Evolutionary conservation across 352 stramenopile species (phyloP).

Genomic region (Phytopythium helicoides): DNA sequence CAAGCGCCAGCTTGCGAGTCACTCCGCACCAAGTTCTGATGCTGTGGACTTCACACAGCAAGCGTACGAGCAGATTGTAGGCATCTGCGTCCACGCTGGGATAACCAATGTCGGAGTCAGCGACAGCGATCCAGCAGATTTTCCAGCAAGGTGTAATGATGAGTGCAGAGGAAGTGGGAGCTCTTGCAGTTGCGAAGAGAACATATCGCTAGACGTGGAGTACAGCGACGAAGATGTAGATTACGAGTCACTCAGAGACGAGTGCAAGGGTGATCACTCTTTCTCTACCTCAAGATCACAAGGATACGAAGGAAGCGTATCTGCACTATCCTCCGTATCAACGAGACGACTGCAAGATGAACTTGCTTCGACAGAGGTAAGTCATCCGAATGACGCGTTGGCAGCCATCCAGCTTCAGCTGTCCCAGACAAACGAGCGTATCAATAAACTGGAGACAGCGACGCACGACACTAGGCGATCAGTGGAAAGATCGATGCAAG

Average conservation of each 20-base stretch:
- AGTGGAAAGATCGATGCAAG: slow-evolving; percentile 33
- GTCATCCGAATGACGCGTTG: slow-evolving; percentile 19
- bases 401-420: slow-evolving; percentile 29
- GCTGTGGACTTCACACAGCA: not conserved
- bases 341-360: too few species aligned
- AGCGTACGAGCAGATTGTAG: not conserved
- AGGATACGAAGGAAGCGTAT: too few species aligned
- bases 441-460: slow-evolving; percentile 19
- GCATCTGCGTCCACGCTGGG: not conserved
- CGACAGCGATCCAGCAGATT: not conserved
- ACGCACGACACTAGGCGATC: slow-evolving; percentile 19
- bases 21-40: too few species aligned
- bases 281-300: too few species aligned
- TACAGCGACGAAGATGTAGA: too few species aligned
- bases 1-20: not conserved
- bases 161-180: too few species aligned
- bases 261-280: too few species aligned
- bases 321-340: too few species aligned
- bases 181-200: not conserved
- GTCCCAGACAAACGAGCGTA: slow-evolving; percentile 13
- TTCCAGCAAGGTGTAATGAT: too few species aligned
- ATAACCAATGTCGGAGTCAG: not conserved
- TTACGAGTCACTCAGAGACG: too few species aligned
- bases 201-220: too few species aligned
- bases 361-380: slow-evolving; percentile 3